Base-by-base conservation (phyloP, 208 protist species). In the Trypanosoma avium region DNA sequence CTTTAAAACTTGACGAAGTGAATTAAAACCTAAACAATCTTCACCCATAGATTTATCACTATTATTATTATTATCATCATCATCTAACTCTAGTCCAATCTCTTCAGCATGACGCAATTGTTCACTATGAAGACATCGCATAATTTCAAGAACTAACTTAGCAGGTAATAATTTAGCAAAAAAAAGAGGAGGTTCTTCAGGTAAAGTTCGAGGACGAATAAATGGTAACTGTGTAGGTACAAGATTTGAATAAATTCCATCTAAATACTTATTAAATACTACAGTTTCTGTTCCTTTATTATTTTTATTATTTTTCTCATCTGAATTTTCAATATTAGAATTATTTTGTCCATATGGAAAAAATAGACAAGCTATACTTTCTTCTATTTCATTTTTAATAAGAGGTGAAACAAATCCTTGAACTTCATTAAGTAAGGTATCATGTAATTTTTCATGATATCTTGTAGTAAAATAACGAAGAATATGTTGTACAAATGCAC, bases 181-280 rank as follows among this genome's bases (percentile, higher is more conserved):
- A 9, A 21, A 21, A 27, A 69, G 62, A 26, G 53, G 53, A 33
- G 53, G 53, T 21, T 55, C 62, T 21, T 53, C 62, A 5, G 62
- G 54, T 10, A 54, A 15, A 12, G 35, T 24, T n/a, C 62, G 62
- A 17, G 62, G 53, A 1, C 62, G 62, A 30, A 69, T 54, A 24
- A 24, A 55, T 26, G 53, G 62, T 21, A 53, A 32, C 15, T 38
- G 53, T 40, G 27, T 24, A 53, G 21, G 3, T 43, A 8, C 6
- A 1, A 6, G n/a, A 29, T 22, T 27, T 12, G 30, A 30, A 32
- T 54, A 69, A 22, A 61, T 61, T 17, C 53, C 62, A 19, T 69
- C 62, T 43, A 69, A 40, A 24, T 69, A 69, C 17, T 54, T 49
- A 32, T 59, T 69, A 49, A 61, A 69, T 43, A 69, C 45, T 10